Base-by-base conservation (phyloP, 495 filamentous ascomycete species). In the Hyaloscypha finlandica region DNA sequence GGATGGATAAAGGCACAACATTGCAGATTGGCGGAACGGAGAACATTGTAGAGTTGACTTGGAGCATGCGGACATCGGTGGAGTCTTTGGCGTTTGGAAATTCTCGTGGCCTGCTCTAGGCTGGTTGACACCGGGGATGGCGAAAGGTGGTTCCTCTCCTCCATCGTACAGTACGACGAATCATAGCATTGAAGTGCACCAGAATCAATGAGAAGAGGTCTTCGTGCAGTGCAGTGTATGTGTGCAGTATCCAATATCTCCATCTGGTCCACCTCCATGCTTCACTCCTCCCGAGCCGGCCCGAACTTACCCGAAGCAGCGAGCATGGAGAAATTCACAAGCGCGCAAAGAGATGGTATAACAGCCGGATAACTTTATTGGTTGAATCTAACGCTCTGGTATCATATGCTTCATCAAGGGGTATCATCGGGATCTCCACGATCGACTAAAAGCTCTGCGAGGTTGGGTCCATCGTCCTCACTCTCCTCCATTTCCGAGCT, bases 381-480 rank as follows among this genome's bases (percentile, higher is more conserved):
- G 31, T 35, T 33, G 25, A 63, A 35, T 37, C 32, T 33, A 59
- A 16, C n/a, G 56, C 56, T 59, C n/a, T 59, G 25, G 30, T 59
- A 59, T 59, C 5, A 59, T 14, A 59, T 35, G 56, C 56, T 59
- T 32, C 32, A 48, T 61, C 29, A 42, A 61, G 59, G 37, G 6
- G 33, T 42, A 9, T 61, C 37, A 61, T 61, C 59, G 30, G 55
- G 32, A 37, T 37, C 45, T 54, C 67, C 58, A n/a, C 53, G 19
- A 45, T 73, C 70, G 59, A 73, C 65, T 45, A 73, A 42, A 52
- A 73, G 37, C 22, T 70, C 68, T 29, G 35, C 65, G 53, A 69
- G 52, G 61, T 69, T 70, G n/a, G 70, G 70, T 3, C 68, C 67
- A 31, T 73, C 70, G 62, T 73, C 70, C 35, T 65, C 64, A 60